Evolutionary conservation across 331 rosid species (phyloP).

Genomic region (Spiraea crenata): DNA sequence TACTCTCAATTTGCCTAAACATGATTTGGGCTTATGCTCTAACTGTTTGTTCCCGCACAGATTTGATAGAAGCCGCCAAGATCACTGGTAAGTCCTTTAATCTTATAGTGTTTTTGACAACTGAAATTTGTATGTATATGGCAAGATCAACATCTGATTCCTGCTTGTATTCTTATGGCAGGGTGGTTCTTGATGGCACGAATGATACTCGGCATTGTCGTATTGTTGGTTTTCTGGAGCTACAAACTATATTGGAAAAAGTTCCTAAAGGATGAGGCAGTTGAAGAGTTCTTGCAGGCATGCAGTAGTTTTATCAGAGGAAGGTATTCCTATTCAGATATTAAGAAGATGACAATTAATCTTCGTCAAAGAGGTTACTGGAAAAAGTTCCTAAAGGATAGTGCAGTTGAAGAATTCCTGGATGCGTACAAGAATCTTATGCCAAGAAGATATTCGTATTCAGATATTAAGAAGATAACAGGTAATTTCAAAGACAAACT

Average conservation of each 20-base stretch:
- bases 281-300: neutral
- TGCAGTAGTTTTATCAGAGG: neutral
- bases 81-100: neutral
- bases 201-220: neutral
- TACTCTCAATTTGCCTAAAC: neutral
- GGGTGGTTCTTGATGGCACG: constrained; percentile 1
- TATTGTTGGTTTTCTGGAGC: constrained; percentile 3
- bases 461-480: constrained; percentile 6
- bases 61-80: neutral
- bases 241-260: constrained; percentile 12
- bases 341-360: neutral
- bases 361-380: no score
- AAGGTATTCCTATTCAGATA: neutral
- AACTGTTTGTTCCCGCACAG: neutral
- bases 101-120: neutral
- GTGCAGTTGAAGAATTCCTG: no score
- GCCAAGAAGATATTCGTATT: no score
- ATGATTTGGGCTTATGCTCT: no score
- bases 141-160: neutral
- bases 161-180: neutral
- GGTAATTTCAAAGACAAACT: neutral
- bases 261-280: neutral
- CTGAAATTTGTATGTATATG: neutral
- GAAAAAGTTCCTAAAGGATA: no score
- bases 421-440: no score